These are phyloP conservation scores for Rehmannia glutinosa DNA, from an alignment of 257 asterid genomes.

Conservation along the genomic window DNA sequence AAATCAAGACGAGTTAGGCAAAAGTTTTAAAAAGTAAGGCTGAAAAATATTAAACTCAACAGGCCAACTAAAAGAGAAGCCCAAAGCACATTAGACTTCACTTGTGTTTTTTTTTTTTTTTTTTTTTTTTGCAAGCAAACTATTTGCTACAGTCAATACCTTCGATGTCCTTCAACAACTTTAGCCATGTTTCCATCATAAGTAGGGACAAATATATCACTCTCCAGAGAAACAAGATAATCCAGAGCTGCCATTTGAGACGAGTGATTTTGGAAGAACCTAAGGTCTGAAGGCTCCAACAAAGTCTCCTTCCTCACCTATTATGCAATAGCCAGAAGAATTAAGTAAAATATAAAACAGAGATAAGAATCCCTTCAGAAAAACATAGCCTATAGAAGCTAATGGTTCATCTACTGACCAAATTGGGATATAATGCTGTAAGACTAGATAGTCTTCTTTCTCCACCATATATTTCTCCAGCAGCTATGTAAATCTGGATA, in stretches of 20 bases:
- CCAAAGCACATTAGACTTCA: not conserved
- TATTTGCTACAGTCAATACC: too few relatives aligned
- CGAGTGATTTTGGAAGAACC: slow-evolving; percentile 86
- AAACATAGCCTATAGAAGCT: not conserved
- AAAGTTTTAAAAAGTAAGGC: not conserved
- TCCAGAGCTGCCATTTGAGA: slow-evolving; percentile 99
- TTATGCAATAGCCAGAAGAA: slow-evolving; percentile 14
- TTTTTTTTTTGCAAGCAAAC: not conserved
- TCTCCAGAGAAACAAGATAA: slow-evolving; percentile 95
- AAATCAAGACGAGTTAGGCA: slow-evolving; percentile 4
- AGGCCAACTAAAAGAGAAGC: not conserved
- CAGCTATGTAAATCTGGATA: slow-evolving; percentile 89
- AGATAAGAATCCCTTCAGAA: not conserved
- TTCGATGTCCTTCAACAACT: slow-evolving; percentile 99
- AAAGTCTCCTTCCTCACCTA: slow-evolving; percentile 95
- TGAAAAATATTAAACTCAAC: not conserved
- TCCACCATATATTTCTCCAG: slow-evolving; percentile 98
- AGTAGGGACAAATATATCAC: slow-evolving; percentile 92
- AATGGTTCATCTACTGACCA: slow-evolving; percentile 47
- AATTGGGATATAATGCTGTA: slow-evolving; percentile 67
- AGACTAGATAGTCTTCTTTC: slow-evolving; percentile 69
- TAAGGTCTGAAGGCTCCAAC: slow-evolving; percentile 76
- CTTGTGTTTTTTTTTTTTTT: not conserved
- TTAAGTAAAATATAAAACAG: not conserved
- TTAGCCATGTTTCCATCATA: slow-evolving; percentile 99